A percentile compares a stretch with the other conserved stretches of the same genome.
phyloP scores from a whole-genome alignment of 306 rosid species.

The Astragalus membranaceus region DNA sequence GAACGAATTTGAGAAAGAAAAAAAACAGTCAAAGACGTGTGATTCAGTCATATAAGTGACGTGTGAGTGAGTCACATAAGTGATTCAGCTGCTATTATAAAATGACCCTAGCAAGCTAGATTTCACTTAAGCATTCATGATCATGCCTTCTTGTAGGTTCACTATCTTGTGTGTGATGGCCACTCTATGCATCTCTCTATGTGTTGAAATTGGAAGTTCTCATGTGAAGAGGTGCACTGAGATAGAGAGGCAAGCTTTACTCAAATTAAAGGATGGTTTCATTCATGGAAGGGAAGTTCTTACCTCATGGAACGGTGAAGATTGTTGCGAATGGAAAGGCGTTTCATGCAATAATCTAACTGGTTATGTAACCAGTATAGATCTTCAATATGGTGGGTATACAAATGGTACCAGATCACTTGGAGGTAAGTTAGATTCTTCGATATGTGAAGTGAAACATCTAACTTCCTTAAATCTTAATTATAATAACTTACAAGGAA shows the following conservation, averaged over 20 bases:
- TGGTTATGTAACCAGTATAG: neutral
- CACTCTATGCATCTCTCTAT: neutral
- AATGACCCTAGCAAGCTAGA: too few species aligned
- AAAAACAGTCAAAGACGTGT: too few species aligned
- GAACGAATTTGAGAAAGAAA: too few species aligned
- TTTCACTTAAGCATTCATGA: neutral
- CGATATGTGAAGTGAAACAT: conserved; percentile 18
- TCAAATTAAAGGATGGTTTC: neutral
- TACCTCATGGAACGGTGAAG: neutral
- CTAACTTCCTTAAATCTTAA: too few species aligned
- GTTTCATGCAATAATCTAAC: conserved; percentile 14
- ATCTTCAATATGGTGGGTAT: neutral
- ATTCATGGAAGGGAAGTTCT: neutral
- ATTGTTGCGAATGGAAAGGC: conserved; percentile 18
- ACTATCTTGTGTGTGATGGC: neutral
- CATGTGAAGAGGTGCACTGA: neutral
- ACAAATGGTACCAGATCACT: too few species aligned
- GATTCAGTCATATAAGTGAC: too few species aligned
- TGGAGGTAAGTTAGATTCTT: neutral
- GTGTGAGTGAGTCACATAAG: too few species aligned
- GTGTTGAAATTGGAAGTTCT: neutral
- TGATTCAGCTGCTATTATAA: too few species aligned
- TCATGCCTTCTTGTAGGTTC: neutral
- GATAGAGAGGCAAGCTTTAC: conserved; percentile 11
- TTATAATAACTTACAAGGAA: neutral